These are phyloP conservation scores for Amphirosellinia nigrospora DNA, from an alignment of 495 filamentous ascomycete species.

Conservation along the genomic window DNA sequence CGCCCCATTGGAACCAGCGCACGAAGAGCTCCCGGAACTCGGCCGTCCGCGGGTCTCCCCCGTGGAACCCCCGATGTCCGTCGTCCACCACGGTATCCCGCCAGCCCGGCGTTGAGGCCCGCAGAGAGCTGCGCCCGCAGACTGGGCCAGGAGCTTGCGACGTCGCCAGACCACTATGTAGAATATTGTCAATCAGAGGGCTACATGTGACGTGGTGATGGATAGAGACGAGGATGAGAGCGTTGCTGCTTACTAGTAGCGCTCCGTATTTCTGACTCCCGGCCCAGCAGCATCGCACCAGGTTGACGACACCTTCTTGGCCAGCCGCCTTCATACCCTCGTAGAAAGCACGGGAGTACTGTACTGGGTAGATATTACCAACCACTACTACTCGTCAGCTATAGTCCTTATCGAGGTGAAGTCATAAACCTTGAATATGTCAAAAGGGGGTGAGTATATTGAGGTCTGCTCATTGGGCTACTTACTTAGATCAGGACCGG, in stretches of 20 bases:
- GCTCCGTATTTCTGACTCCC: slow-evolving; percentile 66
- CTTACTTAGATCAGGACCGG: slow-evolving; percentile 52
- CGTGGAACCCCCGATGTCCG: slow-evolving; percentile 68
- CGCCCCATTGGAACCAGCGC: slow-evolving; percentile 67
- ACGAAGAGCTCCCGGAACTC: slow-evolving; percentile 63
- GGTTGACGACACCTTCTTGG: slow-evolving; percentile 54
- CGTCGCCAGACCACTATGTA: slow-evolving; percentile 59
- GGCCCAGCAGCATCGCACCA: slow-evolving; percentile 65
- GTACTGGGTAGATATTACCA: slow-evolving; percentile 62
- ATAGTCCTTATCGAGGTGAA: not conserved
- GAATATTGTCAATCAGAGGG: not conserved
- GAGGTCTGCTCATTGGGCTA: not conserved
- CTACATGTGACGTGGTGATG: too few species aligned
- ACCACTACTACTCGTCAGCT: slow-evolving; percentile 33
- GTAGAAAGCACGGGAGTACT: slow-evolving; percentile 62
- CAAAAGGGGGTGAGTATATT: not conserved
- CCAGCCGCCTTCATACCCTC: slow-evolving; percentile 56
- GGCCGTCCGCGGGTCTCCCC: slow-evolving; percentile 58
- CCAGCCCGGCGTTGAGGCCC: slow-evolving; percentile 63
- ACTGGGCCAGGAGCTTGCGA: slow-evolving; percentile 61
- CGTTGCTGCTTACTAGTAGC: slow-evolving; percentile 43
- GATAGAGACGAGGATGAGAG: not conserved
- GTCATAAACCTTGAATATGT: not conserved
- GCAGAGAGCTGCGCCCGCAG: slow-evolving; percentile 62
- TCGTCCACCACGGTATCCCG: slow-evolving; percentile 67